Evolutionary conservation across 495 filamentous ascomycete genomes (phyloP), one percentile per base, ranked within the genome.

Genomic region (Aspergillus nidulans): DNA sequence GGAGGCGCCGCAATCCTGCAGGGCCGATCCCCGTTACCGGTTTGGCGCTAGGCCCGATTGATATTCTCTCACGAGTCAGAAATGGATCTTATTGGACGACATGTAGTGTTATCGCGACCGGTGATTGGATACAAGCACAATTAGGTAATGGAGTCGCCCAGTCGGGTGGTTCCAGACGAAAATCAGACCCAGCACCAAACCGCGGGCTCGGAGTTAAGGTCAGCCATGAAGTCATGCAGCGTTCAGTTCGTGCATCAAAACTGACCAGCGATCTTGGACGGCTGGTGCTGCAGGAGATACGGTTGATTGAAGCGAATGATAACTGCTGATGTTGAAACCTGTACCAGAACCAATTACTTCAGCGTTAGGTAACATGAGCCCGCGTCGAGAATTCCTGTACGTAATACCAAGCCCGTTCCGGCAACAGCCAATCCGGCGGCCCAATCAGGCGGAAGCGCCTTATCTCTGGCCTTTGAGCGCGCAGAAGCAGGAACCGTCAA

Each of bases 11-110:
- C 56, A 55, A 51, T 40, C 53, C 60, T 68, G 65, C 65, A 64
- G 58, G 56, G 63, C 63, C 58, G 64, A 66, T 68, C 65, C 63
- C 63, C 63, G 65, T 64, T 64, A 52, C 57, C 60, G 41, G 55
- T 52, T 41, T 57, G 16, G 49, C 66, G 54, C 66, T 66, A 69
- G 34, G 25, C 66, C 52, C 23, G 47, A 59, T 63, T 55, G 28
- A 47, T 0, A n/a, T n/a, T n/a, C n/a, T n/a, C n/a, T n/a, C n/a
- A 5, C n/a, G n/a, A n/a, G n/a, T n/a, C n/a, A n/a, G n/a, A n/a
- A n/a, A n/a, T n/a, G n/a, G n/a, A n/a, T n/a, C 30, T 34, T 55
- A 69, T 69, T 69, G 63, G 66, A 32, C n/a, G 18, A 9, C 6
- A 6, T 15, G 39, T 40, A 19, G 47, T 30, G 56, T 64, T 68